A percentile compares a stretch with the other conserved stretches of the same genome.
Conservation (phyloP, 208 protist species). For the Phytomonas sp. region DNA sequence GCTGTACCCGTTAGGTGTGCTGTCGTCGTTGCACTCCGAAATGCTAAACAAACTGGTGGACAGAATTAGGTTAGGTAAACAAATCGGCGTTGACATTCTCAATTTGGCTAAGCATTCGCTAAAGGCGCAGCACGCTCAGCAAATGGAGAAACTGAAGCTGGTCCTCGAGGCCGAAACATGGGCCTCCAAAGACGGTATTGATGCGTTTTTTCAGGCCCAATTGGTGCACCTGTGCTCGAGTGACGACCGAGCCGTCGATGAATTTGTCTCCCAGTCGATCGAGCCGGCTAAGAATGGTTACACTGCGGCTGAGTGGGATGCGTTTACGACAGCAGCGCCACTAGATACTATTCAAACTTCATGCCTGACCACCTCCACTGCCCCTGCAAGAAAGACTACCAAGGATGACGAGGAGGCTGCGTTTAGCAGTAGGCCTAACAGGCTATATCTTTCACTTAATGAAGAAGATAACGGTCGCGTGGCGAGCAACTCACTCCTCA, state of each 20-base stretch:
- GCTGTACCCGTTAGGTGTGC: constrained; percentile 4
- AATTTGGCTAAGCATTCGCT: constrained; percentile 50
- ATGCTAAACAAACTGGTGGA: constrained; percentile 17
- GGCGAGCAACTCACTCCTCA: constrained; percentile 59
- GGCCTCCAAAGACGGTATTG: constrained; percentile 38
- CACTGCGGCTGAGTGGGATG: not conserved
- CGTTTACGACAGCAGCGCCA: not conserved
- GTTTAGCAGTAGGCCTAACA: constrained; percentile 18
- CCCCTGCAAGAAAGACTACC: constrained; percentile 6
- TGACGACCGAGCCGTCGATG: constrained; percentile 21
- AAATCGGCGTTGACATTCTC: constrained; percentile 34
- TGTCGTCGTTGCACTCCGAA: constrained; percentile 15
- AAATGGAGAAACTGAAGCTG: constrained; percentile 55
- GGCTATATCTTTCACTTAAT: constrained; percentile 28
- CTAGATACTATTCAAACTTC: not conserved
- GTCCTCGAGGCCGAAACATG: constrained; percentile 67
- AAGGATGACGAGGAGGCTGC: constrained; percentile 10
- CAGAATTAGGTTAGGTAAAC: constrained; percentile 11
- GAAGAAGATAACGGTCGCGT: constrained; percentile 49
- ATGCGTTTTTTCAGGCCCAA: constrained; percentile 46
- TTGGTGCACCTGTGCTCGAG: constrained; percentile 52
- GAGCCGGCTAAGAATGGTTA: not conserved
- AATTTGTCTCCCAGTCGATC: constrained; percentile 24
- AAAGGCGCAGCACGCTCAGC: constrained; percentile 32
- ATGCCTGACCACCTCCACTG: not conserved